Evolutionary conservation across 768 basidiomycete species (phyloP).

Genomic region (Bullera alba): DNA sequence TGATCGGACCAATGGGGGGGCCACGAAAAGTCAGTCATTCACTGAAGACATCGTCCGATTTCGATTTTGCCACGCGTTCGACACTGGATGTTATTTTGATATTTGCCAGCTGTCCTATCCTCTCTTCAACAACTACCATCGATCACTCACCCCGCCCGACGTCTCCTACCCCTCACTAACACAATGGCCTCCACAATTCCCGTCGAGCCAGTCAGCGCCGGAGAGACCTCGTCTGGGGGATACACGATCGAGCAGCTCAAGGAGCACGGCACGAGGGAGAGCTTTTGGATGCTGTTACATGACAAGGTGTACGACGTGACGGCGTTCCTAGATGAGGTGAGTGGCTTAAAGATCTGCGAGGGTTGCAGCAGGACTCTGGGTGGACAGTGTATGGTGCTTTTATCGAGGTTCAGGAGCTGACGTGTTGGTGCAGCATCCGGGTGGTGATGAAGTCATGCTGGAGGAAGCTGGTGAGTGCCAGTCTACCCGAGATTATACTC

Average conservation of each 20-base stretch:
- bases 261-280: constrained; percentile 65
- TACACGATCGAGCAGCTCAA: constrained; percentile 64
- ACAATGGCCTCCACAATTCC: constrained; percentile 18
- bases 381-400: background rate
- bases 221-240: constrained; percentile 11
- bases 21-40: too few species aligned
- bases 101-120: too few species aligned
- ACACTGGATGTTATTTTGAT: too few species aligned
- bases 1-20: too few species aligned
- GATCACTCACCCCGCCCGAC: background rate
- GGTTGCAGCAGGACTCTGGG: background rate
- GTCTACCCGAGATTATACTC: background rate
- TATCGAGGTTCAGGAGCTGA: background rate
- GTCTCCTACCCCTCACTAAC: background rate
- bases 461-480: constrained; percentile 61
- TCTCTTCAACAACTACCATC: too few species aligned
- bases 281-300: constrained; percentile 72
- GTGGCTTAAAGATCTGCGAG: constrained; percentile 10
- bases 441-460: constrained; percentile 94
- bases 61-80: too few species aligned
- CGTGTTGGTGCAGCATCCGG: constrained; percentile 63
- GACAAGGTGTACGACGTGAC: constrained; percentile 90
- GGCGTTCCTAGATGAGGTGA: constrained; percentile 89
- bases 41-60: too few species aligned
- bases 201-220: background rate